Conservation (phyloP, 441 rosid genomes). For the Mallotus repandus region DNA sequence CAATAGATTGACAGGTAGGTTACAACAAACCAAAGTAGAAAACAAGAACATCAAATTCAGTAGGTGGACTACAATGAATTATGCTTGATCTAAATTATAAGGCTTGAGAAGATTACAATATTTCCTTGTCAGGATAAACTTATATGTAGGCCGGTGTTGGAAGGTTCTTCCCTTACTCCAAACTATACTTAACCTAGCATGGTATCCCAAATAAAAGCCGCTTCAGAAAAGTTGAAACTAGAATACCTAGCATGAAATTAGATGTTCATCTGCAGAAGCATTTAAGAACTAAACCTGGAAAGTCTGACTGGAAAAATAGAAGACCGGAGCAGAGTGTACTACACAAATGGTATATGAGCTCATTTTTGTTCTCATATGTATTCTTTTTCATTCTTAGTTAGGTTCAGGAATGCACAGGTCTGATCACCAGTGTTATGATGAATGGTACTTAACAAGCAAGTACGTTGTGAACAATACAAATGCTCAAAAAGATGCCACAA, state of each 20-base stretch:
- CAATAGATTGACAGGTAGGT: not conserved
- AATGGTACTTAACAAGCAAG: not conserved
- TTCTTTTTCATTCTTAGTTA: not conserved
- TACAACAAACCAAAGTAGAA: not conserved
- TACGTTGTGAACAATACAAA: not conserved
- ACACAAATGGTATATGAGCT: not conserved
- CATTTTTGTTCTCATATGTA: not conserved
- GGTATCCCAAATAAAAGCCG: not conserved
- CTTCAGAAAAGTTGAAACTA: conserved; percentile 5
- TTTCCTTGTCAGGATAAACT: not conserved
- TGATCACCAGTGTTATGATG: not conserved
- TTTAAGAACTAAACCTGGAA: not conserved
- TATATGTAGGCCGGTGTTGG: not conserved
- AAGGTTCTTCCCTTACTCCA: not conserved
- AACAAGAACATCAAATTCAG: not conserved
- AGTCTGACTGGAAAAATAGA: not conserved
- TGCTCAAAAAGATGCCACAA: not conserved
- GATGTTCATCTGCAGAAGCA: not conserved
- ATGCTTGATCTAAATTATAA: not conserved
- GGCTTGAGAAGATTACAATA: not conserved
- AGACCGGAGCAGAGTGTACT: not conserved
- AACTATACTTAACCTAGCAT: not conserved
- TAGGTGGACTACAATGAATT: not conserved
- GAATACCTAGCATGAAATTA: not conserved
- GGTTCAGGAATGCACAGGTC: not conserved